Evolutionary conservation across 805 yeast species (phyloP), one percentile per base, ranked within the genome.

Genomic region (Myxozyma sirexii): DNA sequence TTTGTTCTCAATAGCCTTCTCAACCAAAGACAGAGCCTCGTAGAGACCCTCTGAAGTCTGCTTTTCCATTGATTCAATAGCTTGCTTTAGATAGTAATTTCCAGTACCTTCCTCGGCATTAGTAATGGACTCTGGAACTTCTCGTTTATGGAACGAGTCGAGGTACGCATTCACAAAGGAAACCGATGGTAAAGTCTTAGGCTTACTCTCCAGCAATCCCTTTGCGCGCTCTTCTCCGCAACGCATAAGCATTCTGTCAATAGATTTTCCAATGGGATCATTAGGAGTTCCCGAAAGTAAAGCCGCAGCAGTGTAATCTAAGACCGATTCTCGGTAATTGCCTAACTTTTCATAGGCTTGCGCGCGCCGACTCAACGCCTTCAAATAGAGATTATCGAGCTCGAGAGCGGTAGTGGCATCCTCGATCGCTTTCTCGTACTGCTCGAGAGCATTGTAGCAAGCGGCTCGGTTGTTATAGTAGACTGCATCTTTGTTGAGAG

Each of bases 401-500:
- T 84, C 81, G 69, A 94, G 81, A 29, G 98, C 99, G 62, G 81
- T 82, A 21, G 96, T 84, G 58, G 97, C 88, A 74, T 91, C 97
- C 67, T 84, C 88, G 64, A 94, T 81, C 48, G 92, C 97, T 72
- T 90, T 86, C 68, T 89, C 90, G 72, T 84, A 85, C 63, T 91
- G 83, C 65, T 85, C 83, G 67, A 89, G 78, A 7, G 96, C 90
- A 53, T 92, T 88, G 76, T 88, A 88, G 76, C 97, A 93, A 17
- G 99, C 99, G 29, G 98, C 91, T 76, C 97, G 85, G 80, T 94
- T 94, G 63, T 97, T 90, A 77, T 86, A 93, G 77, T 82, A 94
- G 37, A 92, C 88, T 4, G 97, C 91, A 75, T 94, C 97, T 43
- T 63, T 64, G 67, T 80, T 75, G 72, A 87, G 86, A 56, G 79